A percentile compares a stretch with the other conserved stretches of the same genome.
Evolutionary conservation across 768 basidiomycete species (phyloP).

Genomic region (Leccinum imitatum): DNA sequence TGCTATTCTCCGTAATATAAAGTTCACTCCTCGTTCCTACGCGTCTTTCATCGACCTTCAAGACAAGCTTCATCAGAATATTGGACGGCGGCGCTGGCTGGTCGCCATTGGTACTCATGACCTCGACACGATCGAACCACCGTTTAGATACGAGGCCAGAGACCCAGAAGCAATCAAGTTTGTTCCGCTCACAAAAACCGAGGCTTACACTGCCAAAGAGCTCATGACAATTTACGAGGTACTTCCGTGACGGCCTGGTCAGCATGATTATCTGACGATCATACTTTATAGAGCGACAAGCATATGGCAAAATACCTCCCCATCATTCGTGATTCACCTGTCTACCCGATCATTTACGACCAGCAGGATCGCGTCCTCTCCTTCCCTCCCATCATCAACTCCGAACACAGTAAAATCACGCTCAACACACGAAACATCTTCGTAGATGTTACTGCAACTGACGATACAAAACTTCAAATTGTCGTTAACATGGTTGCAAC

Average conservation of each 20-base stretch:
- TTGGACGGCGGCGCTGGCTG: slow-evolving; percentile 85
- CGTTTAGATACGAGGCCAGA: slow-evolving; percentile 84
- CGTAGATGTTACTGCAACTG: slow-evolving; percentile 96
- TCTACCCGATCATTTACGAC: slow-evolving; percentile 98
- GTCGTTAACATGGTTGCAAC: slow-evolving; percentile 92
- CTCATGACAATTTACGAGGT: slow-evolving; percentile 96
- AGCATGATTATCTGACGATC: neutral
- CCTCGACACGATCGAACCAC: slow-evolving; percentile 81
- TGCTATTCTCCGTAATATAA: slow-evolving; percentile 86
- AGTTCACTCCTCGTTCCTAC: slow-evolving; percentile 86
- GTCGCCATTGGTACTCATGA: slow-evolving; percentile 98
- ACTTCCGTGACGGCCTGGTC: neutral
- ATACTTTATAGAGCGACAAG: slow-evolving; percentile 70
- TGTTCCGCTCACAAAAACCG: slow-evolving; percentile 76
- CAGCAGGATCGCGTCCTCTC: slow-evolving; percentile 82
- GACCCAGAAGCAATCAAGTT: slow-evolving; percentile 91
- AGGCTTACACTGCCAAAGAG: slow-evolving; percentile 82
- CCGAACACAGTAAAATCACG: slow-evolving; percentile 95
- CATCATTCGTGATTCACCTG: slow-evolving; percentile 92
- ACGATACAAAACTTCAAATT: slow-evolving; percentile 93
- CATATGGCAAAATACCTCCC: slow-evolving; percentile 86
- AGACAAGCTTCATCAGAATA: slow-evolving; percentile 97
- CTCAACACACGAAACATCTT: slow-evolving; percentile 92
- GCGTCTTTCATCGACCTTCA: slow-evolving; percentile 99
- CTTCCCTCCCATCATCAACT: slow-evolving; percentile 99